Percentiles rank a stretch among this genome's conserved stretches.
Evolutionary conservation across 495 filamentous ascomycete species (phyloP).

Genomic region (Glonium stellatum): DNA sequence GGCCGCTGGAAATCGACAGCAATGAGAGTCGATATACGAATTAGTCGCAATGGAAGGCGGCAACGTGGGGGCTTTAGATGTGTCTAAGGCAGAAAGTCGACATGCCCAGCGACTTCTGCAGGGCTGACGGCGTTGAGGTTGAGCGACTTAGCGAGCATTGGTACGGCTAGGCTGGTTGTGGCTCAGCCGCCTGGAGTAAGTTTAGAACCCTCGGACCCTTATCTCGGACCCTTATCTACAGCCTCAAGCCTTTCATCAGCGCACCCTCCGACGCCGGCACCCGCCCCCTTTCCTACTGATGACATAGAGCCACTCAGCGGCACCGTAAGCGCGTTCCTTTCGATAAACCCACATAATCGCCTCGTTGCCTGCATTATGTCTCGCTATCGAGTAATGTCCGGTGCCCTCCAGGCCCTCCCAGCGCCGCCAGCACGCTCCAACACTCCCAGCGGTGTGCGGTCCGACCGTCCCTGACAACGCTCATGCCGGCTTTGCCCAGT

Average conservation of each 20-base stretch:
- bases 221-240: neutral
- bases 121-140: neutral
- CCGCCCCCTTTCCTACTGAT: too few species aligned
- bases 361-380: neutral
- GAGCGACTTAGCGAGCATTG: neutral
- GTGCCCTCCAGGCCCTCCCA: too few species aligned
- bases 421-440: too few species aligned
- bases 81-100: too few species aligned
- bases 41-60: neutral
- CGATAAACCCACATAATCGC: constrained; percentile 26
- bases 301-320: neutral
- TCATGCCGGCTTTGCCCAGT: neutral
- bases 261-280: neutral
- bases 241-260: neutral
- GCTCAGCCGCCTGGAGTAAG: too few species aligned
- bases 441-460: too few species aligned
- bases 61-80: neutral
- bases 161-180: neutral
- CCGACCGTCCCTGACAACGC: too few species aligned
- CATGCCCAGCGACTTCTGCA: neutral
- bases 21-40: neutral
- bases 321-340: neutral
- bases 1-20: neutral
- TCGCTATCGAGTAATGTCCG: constrained; percentile 28
- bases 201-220: neutral